Evolutionary conservation across 768 basidiomycete species (phyloP), one percentile per base, ranked within the genome.

Genomic region (Mycena pura): DNA sequence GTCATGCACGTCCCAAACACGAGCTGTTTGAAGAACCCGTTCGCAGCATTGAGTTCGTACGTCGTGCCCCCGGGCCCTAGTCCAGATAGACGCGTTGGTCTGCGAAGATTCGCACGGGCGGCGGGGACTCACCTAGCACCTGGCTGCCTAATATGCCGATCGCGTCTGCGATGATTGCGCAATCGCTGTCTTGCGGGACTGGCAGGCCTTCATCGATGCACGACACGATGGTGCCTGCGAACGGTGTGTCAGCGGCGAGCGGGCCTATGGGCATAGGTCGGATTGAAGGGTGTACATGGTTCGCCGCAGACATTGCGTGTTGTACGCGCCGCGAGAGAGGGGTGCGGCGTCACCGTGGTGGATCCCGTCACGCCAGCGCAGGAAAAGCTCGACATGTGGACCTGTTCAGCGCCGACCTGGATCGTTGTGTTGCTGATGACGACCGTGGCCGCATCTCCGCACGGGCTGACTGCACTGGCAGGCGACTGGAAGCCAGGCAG

Each of bases 1-100:
- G 52, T 54, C 17, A 55, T 21, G 43, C 53, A 55, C 14, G 31
- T 55, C 22, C 41, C 40, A n/a, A 28, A 34, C 8, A n/a, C 22
- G 32, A 55, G 32, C 22, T 55, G 53, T 34, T 45, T 55, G 43
- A 17, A 46, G 53, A 43, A 54, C 13, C 52, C 52, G 52, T 54
- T 54, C 19, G 52, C 8, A 31, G 52, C n/a, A 11, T 22, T 54
- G 28, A 54, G 52, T 31, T 22, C 8, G 36, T 51, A 51, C 11
- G 49, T 51, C 17, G 52, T 32, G 52, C 52, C 52, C 44, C 15
- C 8, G 5, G 15, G n/a, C n/a, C n/a, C n/a, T n/a, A n/a, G n/a
- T n/a, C n/a, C n/a, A n/a, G n/a, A n/a, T n/a, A n/a, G n/a, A n/a
- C n/a, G n/a, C n/a, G n/a, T n/a, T n/a, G n/a, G n/a, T n/a, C n/a